Evolutionary conservation across 108 stramenopile species (phyloP), one percentile per base, ranked within the genome.

Genomic region (Nitzschia putrida): DNA sequence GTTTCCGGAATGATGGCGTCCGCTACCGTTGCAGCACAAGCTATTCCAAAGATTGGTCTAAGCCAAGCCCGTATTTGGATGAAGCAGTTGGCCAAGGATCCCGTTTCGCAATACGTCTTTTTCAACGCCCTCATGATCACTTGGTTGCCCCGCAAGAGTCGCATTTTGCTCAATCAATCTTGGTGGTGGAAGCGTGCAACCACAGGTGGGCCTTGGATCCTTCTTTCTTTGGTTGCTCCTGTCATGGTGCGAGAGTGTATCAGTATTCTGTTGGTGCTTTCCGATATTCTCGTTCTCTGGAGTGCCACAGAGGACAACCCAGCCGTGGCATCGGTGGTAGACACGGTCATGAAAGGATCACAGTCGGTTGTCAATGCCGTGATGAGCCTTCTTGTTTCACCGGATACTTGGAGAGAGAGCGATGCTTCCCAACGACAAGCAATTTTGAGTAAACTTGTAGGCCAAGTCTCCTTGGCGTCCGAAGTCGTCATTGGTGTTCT

Each of bases 41-140:
- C 80, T 13, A 89, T 89, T 44, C 89, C 89, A 1, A 61, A 86
- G 23, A 66, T 86, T 37, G 89, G 89, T 3, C 45, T 88, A 47
- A 59, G 76, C n/a, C 54, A 85, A 53, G 73, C 86, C 42, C 79
- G 89, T 22, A 20, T 40, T 45, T 77, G 83, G 70, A 76, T 94
- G 73, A 84, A 91, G 66, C 10, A 58, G 8, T 59, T 94, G 34
- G 88, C 79, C 3, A 25, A 53, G 3, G 92, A 94, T 77, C 92
- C 92, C 13, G 78, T 94, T 11, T 85, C 86, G 21, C 89, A 90
- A 41, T 94, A 94, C 72, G 79, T 91, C 24, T 91, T 90, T 68
- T 90, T 86, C 50, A 81, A 83, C 57, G 85, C 92, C 0, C 59
- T 89, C 16, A 14, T 94, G 44, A 60, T 85, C 29, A 61, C 88